Evolutionary conservation across 2,329 filamentous ascomycete species (phyloP), one percentile per base, ranked within the genome.

Genomic region (Venturia asperata): DNA sequence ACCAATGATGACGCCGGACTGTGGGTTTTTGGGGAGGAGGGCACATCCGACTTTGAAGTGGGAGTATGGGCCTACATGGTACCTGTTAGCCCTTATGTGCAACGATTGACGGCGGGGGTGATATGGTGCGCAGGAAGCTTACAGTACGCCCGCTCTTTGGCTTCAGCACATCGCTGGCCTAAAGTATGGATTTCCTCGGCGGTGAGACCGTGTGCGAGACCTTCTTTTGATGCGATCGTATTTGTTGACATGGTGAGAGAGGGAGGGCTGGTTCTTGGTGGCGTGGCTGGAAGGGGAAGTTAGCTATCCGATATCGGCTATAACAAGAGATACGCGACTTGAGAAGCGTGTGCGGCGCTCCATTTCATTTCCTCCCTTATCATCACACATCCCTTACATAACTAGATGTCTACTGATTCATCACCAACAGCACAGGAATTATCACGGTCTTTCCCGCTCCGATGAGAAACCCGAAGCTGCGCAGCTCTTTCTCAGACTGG

Each of bases 11-110:
- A 65, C 49, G 49, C 69, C 69, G 61, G 60, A 56, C 27, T 42
- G 10, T 3, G 47, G 17, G 21, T 49, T 34, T 34, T 72, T 66
- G 24, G 76, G 68, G 67, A 97, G 85, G 67, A 97, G 77, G 42
- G 89, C 87, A 62, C 90, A 88, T 68, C 94, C 94, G 68, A 99
- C 94, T 68, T 87, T 90, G 82, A 97, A 99, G 67, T 88, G 84
- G 71, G 91, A 95, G 81, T 97, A 96, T 3, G 90, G 92, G 74
- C 85, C 85, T 87, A 47, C 15, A 61, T 34, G 24, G 65, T 24
- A 65, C 34, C 41, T 17, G 11, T 63, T 27, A 64, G 45, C 67
- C 56, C 42, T 60, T n/a, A 13, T 41, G 24, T 62, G 56, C 17
- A 37, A 34, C 21, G 61, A 42, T 39, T 19, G 30, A 19, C 65